phyloP scores from a whole-genome alignment of 1,139 yeast genomes.

The Saccharomycopsis hybrid region DNA sequence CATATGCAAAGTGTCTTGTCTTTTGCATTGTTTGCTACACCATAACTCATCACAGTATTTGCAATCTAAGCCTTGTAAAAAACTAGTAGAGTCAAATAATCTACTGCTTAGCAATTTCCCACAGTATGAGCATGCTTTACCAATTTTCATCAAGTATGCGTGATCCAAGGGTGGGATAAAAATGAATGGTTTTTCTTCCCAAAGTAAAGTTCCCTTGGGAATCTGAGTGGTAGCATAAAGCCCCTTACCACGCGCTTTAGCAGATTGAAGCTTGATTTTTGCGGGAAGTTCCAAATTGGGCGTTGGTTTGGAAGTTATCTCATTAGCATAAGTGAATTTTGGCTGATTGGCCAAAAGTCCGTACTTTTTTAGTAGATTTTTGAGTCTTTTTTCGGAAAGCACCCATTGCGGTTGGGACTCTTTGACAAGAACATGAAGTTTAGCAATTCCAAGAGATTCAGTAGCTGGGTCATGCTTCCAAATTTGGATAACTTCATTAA shows the following conservation, averaged over 20 bases:
- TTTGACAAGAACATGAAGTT: conserved; percentile 48
- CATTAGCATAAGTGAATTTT: conserved; percentile 43
- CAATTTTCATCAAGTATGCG: conserved; percentile 51
- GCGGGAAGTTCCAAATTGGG: conserved; percentile 47
- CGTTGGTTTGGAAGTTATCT: conserved; percentile 48
- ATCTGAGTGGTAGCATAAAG: conserved; percentile 40
- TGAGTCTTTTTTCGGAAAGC: conserved; percentile 53
- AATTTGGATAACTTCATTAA: conserved; percentile 51
- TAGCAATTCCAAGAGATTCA: conserved; percentile 50
- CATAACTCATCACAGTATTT: conserved; percentile 60
- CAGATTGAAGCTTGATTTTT: conserved; percentile 38
- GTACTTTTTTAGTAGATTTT: conserved; percentile 46
- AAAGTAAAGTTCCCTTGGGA: conserved; percentile 45
- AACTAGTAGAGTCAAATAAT: conserved; percentile 25
- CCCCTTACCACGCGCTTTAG: conserved; percentile 44
- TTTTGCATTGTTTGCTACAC: conserved; percentile 66
- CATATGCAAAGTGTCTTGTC: conserved; percentile 48
- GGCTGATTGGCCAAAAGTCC: conserved; percentile 40
- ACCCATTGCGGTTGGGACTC: conserved; percentile 54
- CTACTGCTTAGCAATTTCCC: conserved; percentile 45
- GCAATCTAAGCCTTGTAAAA: conserved; percentile 57
- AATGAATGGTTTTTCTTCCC: conserved; percentile 60
- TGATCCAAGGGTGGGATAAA: conserved; percentile 69
- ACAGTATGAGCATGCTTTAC: conserved; percentile 77
- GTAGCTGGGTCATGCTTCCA: conserved; percentile 67